Evolutionary conservation across 2,329 filamentous ascomycete genomes (phyloP), one percentile per base, ranked within the genome.

Genomic region (Fusarium brevicatenulatum): DNA sequence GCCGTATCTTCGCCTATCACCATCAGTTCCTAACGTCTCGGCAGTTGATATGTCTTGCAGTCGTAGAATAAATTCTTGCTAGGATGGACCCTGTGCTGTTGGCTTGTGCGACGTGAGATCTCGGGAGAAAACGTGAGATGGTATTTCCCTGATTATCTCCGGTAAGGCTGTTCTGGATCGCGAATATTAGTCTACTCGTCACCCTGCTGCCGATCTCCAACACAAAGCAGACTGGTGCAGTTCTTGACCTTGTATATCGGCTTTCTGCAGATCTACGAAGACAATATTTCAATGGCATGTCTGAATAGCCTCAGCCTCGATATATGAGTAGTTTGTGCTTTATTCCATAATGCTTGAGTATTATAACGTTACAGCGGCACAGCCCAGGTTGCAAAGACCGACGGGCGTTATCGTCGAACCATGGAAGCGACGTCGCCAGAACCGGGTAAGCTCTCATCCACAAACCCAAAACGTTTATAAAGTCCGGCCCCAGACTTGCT

Each of bases 381-480:
- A 50, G 32, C 3, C 9, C 37, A 32, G 15, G 16, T 21, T 37
- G 0, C 7, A n/a, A 42, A 42, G 37, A 9, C 23, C 30, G 19
- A 5, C 7, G 13, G 25, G 10, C 21, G 9, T 37, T 21, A 50
- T 25, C 61, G 39, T 40, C 72, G 57, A 19, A 49, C 60, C 72
- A 73, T 75, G 3, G 72, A 73, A 16, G 63, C 66, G 43, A 73
- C 46, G 5, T 71, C 72, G 15, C 56, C 66, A 28, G 69, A 54
- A 23, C 55, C 47, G 36, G 62, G 55, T 37, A 70, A 39, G 5
- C 68, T 73, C 39, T 71, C 57, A 18, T 75, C 72, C 15, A 71
- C 50, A 55, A 75, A 75, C 13, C 70, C 66, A 28, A 71, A 73
- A 23, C 63, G 63, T 32, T 58, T 39, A 9, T 75, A 75, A 13